Base-by-base conservation (phyloP, 495 filamentous ascomycete species). In the Penicillium maclennaniae region DNA sequence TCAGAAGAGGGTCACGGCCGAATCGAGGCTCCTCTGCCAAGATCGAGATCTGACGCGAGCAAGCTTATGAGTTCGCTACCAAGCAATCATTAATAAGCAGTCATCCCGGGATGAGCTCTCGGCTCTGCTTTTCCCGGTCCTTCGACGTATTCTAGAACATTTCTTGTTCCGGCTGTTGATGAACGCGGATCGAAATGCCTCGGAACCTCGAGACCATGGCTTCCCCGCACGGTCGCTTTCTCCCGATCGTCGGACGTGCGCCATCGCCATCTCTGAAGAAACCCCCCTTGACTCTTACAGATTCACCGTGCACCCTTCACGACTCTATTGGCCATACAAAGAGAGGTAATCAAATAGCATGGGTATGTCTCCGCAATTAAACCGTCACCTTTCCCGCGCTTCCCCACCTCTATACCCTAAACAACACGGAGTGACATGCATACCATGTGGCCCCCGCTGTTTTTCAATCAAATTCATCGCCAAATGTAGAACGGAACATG, bases 391-490 rank as follows among this genome's bases (percentile, higher is more conserved):
- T 25, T 25, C 5, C 26, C 17, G 17, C n/a, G 14, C 17, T 41
- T 53, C 45, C 40, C 55, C 55, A 48, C 49, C 25, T 47, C 27
- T 41, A 50, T 55, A 50, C 57, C 60, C 25, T 47, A 60, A 53
- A 59, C 49, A 56, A 51, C 60, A 59, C 56, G 56, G 60, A 37
- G 16, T 25, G 20, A 8, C 43, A 16, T 10, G 20, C 20, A 31
- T 23, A 23, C 5, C 5, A 2, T 23, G 23, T 23, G 23, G 4
- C 27, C 4, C 7, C 27, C 27, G 7, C 27, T 1, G 27, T 31
- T 12, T 1, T 7, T 31, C 9, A n/a, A 17, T 31, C 6, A 39
- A 38, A 28, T 37, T n/a, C 15, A 26, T 42, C 36, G 23, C 19
- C 55, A 25, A 43, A 47, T 61, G 7, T 23, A 55, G 15, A 37